Base-by-base conservation (phyloP, 106 monocot genomes). In the Platanthera zijinensis region DNA sequence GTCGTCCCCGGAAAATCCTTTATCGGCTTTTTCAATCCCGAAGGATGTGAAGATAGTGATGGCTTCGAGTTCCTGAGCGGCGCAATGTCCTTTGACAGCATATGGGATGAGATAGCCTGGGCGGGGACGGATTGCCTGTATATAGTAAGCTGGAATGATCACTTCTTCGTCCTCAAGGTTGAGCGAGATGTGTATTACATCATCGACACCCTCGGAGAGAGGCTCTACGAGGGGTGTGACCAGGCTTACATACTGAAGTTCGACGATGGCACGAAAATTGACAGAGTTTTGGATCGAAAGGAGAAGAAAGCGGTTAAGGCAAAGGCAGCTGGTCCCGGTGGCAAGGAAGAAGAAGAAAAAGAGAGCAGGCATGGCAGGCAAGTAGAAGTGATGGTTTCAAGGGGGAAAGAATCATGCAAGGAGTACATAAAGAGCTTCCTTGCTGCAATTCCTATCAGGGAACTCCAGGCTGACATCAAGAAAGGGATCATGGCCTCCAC, bases 141-240 rank as follows among this genome's bases (percentile, higher is more conserved):
- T 13, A 90, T 99, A 5, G 90, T 90, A 22, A 99, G 97, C 74
- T 99, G 97, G 97, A 99, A 99, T 15, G 97, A 99, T 52, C 97
- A 99, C 74, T 99, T 99, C 72, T 99, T 99, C 71, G 81, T 99
- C 22, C 86, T 99, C 17, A 90, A 85, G 69, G 89, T 94, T 5
- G 94, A 99, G 28, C 70, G 9, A 4, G 86, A 88, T 74, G 91
- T 85, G 10, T 93, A 82, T 70, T 99, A 92, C 74, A 89, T 99
- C 12, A 84, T 99, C 5, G 97, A 99, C 56, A 94, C 97, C 0
- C 86, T 99, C 5, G 97, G 97, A 9, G 97, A 99, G 78, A 81
- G 97, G 81, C 87, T 99, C 3, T 86, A 82, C 17, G 97, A 99
- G 76, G 97, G 97, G 0, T 94, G 97, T 73, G 45, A 74, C 51